Evolutionary conservation across 495 filamentous ascomycete genomes (phyloP), one percentile per base, ranked within the genome.

Genomic region (Penicillium robsamsonii): DNA sequence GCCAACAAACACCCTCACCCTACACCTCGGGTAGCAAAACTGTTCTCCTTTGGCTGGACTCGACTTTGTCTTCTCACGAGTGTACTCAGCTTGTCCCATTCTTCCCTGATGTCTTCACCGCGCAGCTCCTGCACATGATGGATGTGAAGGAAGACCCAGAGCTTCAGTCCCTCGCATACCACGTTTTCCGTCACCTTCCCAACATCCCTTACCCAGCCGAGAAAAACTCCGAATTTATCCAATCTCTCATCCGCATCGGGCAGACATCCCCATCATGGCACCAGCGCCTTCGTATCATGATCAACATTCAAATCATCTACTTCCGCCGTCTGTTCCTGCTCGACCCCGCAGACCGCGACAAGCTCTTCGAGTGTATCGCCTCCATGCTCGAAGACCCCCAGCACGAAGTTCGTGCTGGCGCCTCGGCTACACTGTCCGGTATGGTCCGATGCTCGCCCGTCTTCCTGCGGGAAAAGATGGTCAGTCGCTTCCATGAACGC

Each of bases 231-330:
- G 79, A 79, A 3, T 96, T 99, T 71, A 90, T 97, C 62, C 81
- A 82, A 12, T 87, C 88, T 2, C 84, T 97, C 37, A 92, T 97
- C 59, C 84, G 87, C 54, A 93, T 99, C 55, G 94, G 95, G 38
- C 89, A 86, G 62, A 88, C 84, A 11, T 87, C 93, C 0, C 74
- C 87, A 3, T 88, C 87, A n/a, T 99, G 94, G 94, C 94, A 99
- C 68, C 95, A 97, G 70, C 89, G 94, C 22, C 80, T 99, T 37
- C 86, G 94, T n/a, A 90, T 96, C 25, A 84, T 97, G 61, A 96
- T 99, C 75, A 97, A 97, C 74, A 97, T 99, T 79, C 94, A 99
- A 70, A 93, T 97, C 64, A 87, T 99, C 67, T 99, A 96, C 77
- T 99, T 97, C 84, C 90, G 94, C 41, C 88, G 91, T 29, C 80